Base-by-base conservation (phyloP, 441 rosid species). In the Daphne laureola region DNA sequence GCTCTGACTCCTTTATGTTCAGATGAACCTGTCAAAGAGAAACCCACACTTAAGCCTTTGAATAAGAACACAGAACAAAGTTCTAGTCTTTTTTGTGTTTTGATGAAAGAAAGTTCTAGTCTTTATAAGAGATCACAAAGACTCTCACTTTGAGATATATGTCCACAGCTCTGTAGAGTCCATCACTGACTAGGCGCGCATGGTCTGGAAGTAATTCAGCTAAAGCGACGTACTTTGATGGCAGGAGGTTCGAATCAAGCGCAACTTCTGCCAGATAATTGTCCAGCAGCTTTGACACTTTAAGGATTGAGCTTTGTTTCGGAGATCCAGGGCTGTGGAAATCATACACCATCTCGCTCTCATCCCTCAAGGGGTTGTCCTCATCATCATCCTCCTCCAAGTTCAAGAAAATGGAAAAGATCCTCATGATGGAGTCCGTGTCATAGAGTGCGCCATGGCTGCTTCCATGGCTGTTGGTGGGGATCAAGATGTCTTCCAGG, bases 311-410 rank as follows among this genome's bases (percentile, higher is more conserved):
- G 54, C 96, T 87, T 62, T 91, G 96, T 65, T 86, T 91, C 11
- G 98, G 95, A 42, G 98, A 91, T 46, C 90, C 90, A 2, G 89
- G 96, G 59, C 86, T 82, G 62, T 91, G 93, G n/a, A 87, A 88
- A 74, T 82, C 91, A 58, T 80, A 91, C 7, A 77, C 77, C 97
- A 86, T 86, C 59, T 84, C 96, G 15, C 75, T 72, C 57, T 92
- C 96, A 17, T 88, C 88, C 51, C 87, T 71, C 57, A 84, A 77
- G 40, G 68, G 82, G 67, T 46, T 57, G 21, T 78, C 81, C 8
- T 73, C 87, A 2, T 83, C 96, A 2, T 80, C 84, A 21, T 84
- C 94, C 66, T 87, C 96, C 43, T 84, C 98, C 63, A 87, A 68
- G 65, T 91, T 91, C 27, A 91, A 75, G 66, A 91, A 91, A 46